Conservation (phyloP, 352 stramenopile species). For the Nannochloropsis limnetica region DNA sequence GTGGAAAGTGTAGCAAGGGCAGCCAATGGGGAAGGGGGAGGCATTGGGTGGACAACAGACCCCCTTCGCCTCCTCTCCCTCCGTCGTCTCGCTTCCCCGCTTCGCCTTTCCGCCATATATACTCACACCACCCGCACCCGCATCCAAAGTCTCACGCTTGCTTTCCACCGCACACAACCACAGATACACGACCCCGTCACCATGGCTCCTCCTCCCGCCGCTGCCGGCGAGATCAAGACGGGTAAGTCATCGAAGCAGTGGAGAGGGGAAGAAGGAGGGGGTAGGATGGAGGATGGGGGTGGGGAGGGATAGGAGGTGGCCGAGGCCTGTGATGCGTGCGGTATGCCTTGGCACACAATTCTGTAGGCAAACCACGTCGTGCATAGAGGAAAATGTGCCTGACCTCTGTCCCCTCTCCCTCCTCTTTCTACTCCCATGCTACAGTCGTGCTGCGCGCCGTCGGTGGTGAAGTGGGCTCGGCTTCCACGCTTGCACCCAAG, state of each 20-base stretch:
- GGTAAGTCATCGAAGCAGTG: constrained; percentile 17
- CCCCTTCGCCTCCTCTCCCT: neutral
- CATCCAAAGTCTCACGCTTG: neutral
- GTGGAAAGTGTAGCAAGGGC: neutral
- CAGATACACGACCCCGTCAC: neutral
- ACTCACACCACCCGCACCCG: neutral
- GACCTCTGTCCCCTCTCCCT: neutral
- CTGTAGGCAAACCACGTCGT: neutral
- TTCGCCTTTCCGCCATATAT: neutral
- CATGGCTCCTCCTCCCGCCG: constrained; percentile 28
- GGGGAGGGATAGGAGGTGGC: neutral
- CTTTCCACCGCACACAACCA: neutral
- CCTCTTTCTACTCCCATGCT: neutral
- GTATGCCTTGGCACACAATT: neutral
- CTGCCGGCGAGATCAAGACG: constrained; percentile 30
- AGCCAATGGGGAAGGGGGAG: neutral
- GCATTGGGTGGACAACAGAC: neutral
- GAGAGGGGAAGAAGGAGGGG: neutral
- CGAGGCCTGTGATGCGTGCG: neutral
- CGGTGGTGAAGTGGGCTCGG: constrained; percentile 94
- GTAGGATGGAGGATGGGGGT: too few species aligned
- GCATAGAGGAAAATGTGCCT: neutral
- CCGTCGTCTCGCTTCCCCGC: neutral
- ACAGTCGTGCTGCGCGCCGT: constrained; percentile 94
- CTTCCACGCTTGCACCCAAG: constrained; percentile 97